A percentile compares a stretch with the other conserved stretches of the same genome.
Evolutionary conservation across 1,284 basidiomycete genomes (phyloP).

Genomic region (Hypsizygus ulmarius): DNA sequence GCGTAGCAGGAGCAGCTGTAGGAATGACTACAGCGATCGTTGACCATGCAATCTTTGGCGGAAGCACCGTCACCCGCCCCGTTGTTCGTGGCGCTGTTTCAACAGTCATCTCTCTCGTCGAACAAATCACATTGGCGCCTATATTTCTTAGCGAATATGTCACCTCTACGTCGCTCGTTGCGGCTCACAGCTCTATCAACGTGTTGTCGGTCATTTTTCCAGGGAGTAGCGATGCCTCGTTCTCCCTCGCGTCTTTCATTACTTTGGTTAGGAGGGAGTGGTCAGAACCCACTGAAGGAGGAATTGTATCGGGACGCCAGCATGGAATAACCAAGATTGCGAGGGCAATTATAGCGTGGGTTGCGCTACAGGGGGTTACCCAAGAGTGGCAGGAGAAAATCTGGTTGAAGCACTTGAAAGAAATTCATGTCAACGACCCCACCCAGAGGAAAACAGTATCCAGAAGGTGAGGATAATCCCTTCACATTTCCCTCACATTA

Average conservation of each 20-base stretch:
- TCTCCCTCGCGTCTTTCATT: constrained; percentile 76
- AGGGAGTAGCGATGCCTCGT: constrained; percentile 72
- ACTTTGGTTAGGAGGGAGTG: constrained; percentile 70
- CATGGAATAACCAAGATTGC: constrained; percentile 64
- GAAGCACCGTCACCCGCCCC: constrained; percentile 52
- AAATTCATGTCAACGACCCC: constrained; percentile 59
- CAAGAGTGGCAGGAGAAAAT: constrained; percentile 71
- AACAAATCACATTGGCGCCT: constrained; percentile 68
- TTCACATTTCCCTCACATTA: background rate
- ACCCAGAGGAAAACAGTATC: constrained; percentile 27
- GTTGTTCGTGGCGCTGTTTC: constrained; percentile 56
- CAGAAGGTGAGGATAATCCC: constrained; percentile 28
- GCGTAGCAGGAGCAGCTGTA: constrained; percentile 55
- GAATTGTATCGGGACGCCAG: constrained; percentile 55
- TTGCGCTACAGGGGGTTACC: constrained; percentile 73
- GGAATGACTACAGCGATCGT: constrained; percentile 55
- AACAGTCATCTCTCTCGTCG: constrained; percentile 61
- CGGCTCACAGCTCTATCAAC: constrained; percentile 72
- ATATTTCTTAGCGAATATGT: constrained; percentile 72
- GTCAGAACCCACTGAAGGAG: constrained; percentile 51
- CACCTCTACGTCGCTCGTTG: constrained; percentile 69
- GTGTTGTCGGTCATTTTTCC: constrained; percentile 69
- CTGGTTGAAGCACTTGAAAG: constrained; percentile 63
- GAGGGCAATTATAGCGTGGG: constrained; percentile 72
- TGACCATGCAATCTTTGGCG: constrained; percentile 64